Percentiles rank a stretch among this genome's conserved stretches.
These are phyloP conservation scores for Pseudoscleropodium purum DNA, from an alignment of 225 moss, liverwort and hornwort genomes.

Conservation along the genomic window DNA sequence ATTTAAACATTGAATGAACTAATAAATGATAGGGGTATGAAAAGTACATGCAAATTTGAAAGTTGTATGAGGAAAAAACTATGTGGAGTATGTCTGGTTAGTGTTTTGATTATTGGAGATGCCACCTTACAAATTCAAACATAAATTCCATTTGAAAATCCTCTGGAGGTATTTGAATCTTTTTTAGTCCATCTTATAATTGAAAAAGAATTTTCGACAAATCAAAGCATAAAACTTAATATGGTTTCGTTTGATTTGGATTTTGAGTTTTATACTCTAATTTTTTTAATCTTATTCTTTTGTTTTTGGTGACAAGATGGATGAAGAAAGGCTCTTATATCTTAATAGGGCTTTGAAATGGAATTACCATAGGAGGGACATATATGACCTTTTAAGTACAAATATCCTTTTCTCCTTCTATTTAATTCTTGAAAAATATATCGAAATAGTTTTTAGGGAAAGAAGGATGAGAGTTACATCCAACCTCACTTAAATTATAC, in stretches of 20 bases:
- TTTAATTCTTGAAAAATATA: background rate
- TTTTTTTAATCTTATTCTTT: background rate
- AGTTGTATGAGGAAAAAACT: background rate
- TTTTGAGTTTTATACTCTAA: background rate
- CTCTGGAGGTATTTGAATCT: background rate
- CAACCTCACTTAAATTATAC: background rate
- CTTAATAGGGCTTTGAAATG: background rate
- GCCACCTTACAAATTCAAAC: background rate
- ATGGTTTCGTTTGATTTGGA: background rate
- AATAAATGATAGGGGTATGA: too few species aligned
- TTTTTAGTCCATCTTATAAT: background rate
- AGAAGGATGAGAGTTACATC: background rate
- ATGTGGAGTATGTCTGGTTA: rapidly evolving
- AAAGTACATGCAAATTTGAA: background rate
- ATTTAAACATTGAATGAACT: background rate
- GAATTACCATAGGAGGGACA: rapidly evolving
- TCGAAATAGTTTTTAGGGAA: background rate
- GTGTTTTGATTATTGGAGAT: rapidly evolving
- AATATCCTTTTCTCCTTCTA: rapidly evolving
- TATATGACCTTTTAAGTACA: background rate
- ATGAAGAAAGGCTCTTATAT: background rate
- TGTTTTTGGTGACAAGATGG: background rate
- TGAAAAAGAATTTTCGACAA: background rate
- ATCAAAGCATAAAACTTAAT: background rate
- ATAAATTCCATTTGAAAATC: background rate